Evolutionary conservation across 768 basidiomycete genomes (phyloP).

Genomic region (Amanita phalloides): DNA sequence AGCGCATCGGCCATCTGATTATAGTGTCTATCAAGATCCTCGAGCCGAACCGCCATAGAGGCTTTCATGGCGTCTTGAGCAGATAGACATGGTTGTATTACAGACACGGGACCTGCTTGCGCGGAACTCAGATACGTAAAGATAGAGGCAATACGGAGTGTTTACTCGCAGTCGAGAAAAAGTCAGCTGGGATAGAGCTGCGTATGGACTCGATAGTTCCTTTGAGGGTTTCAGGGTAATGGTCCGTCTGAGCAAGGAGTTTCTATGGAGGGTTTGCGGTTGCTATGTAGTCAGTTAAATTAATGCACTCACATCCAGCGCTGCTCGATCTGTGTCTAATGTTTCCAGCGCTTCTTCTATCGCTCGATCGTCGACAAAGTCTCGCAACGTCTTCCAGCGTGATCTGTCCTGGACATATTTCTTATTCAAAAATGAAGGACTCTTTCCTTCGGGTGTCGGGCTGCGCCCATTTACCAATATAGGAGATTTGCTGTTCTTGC

Average conservation of each 20-base stretch:
- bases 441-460: background rate
- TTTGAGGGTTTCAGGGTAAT: slow-evolving; percentile 55
- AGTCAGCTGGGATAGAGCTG: slow-evolving; percentile 30
- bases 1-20: slow-evolving; percentile 66
- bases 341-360: slow-evolving; percentile 69
- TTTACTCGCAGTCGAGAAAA: slow-evolving; percentile 6
- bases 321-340: slow-evolving; percentile 58
- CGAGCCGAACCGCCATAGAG: slow-evolving; percentile 65
- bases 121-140: slow-evolving; percentile 1
- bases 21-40: slow-evolving; percentile 65
- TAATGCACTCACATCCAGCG: slow-evolving; percentile 49
- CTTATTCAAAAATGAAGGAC: slow-evolving; percentile 3
- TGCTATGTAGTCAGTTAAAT: background rate
- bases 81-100: slow-evolving; percentile 36
- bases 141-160: background rate
- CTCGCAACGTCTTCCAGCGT: slow-evolving; percentile 73
- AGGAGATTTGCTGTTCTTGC: background rate
- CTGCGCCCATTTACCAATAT: background rate
- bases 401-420: slow-evolving; percentile 33
- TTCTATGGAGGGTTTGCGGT: slow-evolving; percentile 27
- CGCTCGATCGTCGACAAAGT: slow-evolving; percentile 78
- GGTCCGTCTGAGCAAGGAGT: slow-evolving; percentile 48
- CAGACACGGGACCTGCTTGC: slow-evolving; percentile 13
- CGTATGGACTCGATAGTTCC: slow-evolving; percentile 47
- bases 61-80: slow-evolving; percentile 47